These are phyloP conservation scores for Gaeumannomyces tritici DNA, from an alignment of 2,329 filamentous ascomycete genomes.

Conservation along the genomic window DNA sequence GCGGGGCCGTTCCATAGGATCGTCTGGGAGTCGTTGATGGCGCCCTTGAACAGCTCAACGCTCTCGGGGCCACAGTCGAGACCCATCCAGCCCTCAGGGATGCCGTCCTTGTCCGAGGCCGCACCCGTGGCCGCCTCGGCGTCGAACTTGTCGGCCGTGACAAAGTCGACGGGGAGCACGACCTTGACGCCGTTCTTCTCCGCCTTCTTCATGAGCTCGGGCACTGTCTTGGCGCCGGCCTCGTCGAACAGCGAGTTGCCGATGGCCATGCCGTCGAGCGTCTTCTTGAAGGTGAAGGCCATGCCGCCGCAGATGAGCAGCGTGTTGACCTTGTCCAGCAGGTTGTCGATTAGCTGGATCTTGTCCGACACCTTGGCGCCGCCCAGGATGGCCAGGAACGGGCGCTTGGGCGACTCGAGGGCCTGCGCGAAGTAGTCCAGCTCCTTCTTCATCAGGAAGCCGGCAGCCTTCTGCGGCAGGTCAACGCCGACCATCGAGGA, in stretches of 20 bases:
- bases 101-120: constrained; percentile 79
- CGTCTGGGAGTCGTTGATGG: constrained; percentile 82
- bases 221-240: constrained; percentile 85
- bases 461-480: constrained; percentile 91
- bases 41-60: constrained; percentile 76
- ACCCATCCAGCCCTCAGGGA: constrained; percentile 96
- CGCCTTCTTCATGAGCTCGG: constrained; percentile 82
- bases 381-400: constrained; percentile 97
- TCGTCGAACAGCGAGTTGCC: constrained; percentile 90
- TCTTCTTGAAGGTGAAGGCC: constrained; percentile 99
- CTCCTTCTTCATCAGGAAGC: constrained; percentile 99
- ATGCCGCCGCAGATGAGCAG: constrained; percentile 95
- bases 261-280: constrained; percentile 81
- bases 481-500: constrained; percentile 98
- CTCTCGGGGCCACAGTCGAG: constrained; percentile 90
- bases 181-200: constrained; percentile 95
- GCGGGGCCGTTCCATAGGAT: constrained; percentile 99
- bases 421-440: constrained; percentile 98
- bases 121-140: constrained; percentile 71
- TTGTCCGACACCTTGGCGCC: constrained; percentile 99
- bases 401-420: constrained; percentile 83
- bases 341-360: constrained; percentile 98
- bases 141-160: constrained; percentile 92
- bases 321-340: constrained; percentile 95
- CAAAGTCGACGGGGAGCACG: constrained; percentile 87